phyloP scores from a whole-genome alignment of 106 monocot species.

The Apostasia shenzhenica region DNA sequence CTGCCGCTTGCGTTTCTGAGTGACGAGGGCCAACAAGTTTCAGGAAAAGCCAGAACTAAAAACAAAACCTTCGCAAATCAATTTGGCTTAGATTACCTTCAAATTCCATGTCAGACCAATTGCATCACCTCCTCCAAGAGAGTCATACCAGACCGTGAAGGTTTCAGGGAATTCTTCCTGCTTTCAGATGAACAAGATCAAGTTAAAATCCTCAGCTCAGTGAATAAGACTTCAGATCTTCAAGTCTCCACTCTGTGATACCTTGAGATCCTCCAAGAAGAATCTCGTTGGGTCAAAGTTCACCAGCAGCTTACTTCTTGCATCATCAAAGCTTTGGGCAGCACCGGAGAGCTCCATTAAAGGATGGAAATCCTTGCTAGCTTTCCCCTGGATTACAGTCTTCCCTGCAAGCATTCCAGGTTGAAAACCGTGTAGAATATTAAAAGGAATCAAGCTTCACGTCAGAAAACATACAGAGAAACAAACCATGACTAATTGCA shows the following conservation, averaged over 20 bases:
- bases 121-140: conserved; percentile 63
- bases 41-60: not conserved
- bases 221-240: not conserved
- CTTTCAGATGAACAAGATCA: conserved; percentile 7
- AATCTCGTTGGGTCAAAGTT: conserved; percentile 82
- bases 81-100: conserved; percentile 5
- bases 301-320: conserved; percentile 67
- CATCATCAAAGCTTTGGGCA: conserved; percentile 32
- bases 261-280: conserved; percentile 69
- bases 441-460: not conserved
- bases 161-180: conserved; percentile 61
- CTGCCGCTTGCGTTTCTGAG: conserved; percentile 39
- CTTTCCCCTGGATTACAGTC: conserved; percentile 51
- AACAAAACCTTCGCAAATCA: conserved; percentile 36
- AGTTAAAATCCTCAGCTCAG: not conserved
- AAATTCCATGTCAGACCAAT: conserved; percentile 89
- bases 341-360: conserved; percentile 23
- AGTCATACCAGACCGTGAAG: conserved; percentile 83
- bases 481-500: conserved; percentile 46
- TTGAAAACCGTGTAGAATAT: not conserved
- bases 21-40: not conserved
- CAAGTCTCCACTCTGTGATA: conserved; percentile 1
- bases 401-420: conserved; percentile 38
- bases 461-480: not conserved
- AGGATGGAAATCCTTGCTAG: conserved; percentile 69